Base-by-base conservation (phyloP, 2,329 filamentous ascomycete species). In the Claviceps purpurea region DNA sequence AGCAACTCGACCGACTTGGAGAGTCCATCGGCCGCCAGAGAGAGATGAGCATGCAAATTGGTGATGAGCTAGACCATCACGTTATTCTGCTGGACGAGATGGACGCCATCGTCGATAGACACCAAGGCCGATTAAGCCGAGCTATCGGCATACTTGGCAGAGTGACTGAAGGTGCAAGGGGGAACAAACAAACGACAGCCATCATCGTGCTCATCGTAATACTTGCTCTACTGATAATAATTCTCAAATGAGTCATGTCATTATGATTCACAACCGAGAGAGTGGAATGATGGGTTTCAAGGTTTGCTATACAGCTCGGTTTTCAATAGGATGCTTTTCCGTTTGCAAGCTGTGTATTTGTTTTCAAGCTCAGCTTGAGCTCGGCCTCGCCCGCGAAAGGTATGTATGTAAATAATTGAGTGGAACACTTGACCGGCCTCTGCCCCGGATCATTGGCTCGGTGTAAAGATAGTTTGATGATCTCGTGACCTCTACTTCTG, bases 41-140 rank as follows among this genome's bases (percentile, higher is more conserved):
- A 49, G 88, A 97, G 71, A 75, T 98, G 56, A 90, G 85, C 64
- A 94, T 96, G 72, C 88, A 93, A 71, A 97, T 98, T 62, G 91
- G 93, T 34, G 87, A 96, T 65, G 93, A 98, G 74, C 76, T 98
- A 39, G 93, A 97, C 61, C 85, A 82, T 59, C 93, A 98, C 62
- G 86, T 94, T 40, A 77, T 85, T 59, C 75, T 98, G 74, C 74
- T 98, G 34, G 91, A 96, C 65, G 91, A 95, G 61, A 82, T 94
- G 45, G 93, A 97, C 63, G 78, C 78, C 45, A 78, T 84, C 20
- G 86, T 90, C 7, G 89, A 95, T 65, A 74, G 90, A 53, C 90
- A 97, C 69, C 79, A 85, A 65, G 74, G 73, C 26, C 81, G 87
- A 49, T 73, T 98, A 50, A 81, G 89, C 58, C 75, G 87, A 10